Evolutionary conservation across 805 yeast species (phyloP).

Genomic region (Schwanniomyces polymorphus): DNA sequence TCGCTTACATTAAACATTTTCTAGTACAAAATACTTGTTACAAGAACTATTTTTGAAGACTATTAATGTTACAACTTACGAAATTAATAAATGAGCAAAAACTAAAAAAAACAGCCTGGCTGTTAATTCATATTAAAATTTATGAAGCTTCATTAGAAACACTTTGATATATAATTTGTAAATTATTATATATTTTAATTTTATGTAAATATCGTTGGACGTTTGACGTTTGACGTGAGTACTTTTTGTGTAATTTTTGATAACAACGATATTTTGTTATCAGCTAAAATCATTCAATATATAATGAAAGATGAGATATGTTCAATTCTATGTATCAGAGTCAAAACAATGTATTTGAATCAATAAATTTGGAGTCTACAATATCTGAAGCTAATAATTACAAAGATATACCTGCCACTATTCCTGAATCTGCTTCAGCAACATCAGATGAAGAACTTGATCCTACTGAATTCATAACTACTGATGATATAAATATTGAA

Average conservation of each 20-base stretch:
- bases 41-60: background rate
- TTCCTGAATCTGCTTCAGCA: constrained; percentile 5
- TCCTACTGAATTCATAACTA: constrained; percentile 22
- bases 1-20: constrained; percentile 55
- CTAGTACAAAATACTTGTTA: constrained; percentile 11
- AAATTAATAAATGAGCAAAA: too few species aligned
- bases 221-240: too few species aligned
- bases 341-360: constrained; percentile 6
- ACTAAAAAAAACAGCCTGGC: too few species aligned
- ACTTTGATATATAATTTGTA: too few species aligned
- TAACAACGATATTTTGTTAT: background rate
- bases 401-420: background rate
- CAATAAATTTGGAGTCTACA: constrained; percentile 6
- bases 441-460: constrained; percentile 18
- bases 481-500: background rate
- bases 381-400: background rate
- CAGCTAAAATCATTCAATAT: background rate
- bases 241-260: background rate
- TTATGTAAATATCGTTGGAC: background rate
- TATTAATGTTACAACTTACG: too few species aligned
- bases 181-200: background rate
- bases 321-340: background rate
- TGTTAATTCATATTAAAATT: too few species aligned
- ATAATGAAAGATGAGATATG: background rate
- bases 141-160: too few species aligned